Percentiles rank a stretch among this genome's conserved stretches.
phyloP scores from a whole-genome alignment of 2,329 filamentous ascomycete genomes.

The Ascochyta fabae region DNA sequence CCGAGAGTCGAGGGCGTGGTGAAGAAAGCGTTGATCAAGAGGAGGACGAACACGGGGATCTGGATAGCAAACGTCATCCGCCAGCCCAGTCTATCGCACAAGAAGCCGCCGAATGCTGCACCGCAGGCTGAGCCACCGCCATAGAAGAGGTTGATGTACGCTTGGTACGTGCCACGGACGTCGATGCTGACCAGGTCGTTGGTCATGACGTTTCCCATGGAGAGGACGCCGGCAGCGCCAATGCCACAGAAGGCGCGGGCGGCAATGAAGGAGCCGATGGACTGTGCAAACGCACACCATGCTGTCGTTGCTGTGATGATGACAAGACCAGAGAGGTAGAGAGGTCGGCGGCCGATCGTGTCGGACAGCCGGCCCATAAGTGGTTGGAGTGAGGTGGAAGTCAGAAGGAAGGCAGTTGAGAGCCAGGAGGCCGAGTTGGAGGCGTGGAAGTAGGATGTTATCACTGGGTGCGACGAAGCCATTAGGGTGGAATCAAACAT shows the following conservation, averaged over 20 bases:
- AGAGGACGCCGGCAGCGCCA: constrained; percentile 74
- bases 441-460: constrained; percentile 78
- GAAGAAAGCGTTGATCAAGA: constrained; percentile 52
- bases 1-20: constrained; percentile 56
- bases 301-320: constrained; percentile 70
- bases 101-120: constrained; percentile 71
- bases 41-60: constrained; percentile 56
- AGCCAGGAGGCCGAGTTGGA: constrained; percentile 84
- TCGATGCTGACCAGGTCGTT: constrained; percentile 78
- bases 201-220: constrained; percentile 73
- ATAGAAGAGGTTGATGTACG: constrained; percentile 69
- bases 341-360: constrained; percentile 70
- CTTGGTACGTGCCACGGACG: constrained; percentile 75
- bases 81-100: constrained; percentile 76
- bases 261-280: constrained; percentile 72
- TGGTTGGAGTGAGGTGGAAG: constrained; percentile 77
- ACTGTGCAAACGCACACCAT: constrained; percentile 72
- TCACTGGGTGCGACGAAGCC: constrained; percentile 80
- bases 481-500: constrained; percentile 80
- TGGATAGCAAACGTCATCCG: constrained; percentile 70
- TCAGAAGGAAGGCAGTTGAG: constrained; percentile 78
- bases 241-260: constrained; percentile 75
- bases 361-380: constrained; percentile 77
- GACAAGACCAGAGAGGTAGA: constrained; percentile 68
- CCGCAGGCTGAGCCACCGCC: constrained; percentile 62